Evolutionary conservation across 345 rosid genomes (phyloP).

Genomic region (Luvunga scandens): DNA sequence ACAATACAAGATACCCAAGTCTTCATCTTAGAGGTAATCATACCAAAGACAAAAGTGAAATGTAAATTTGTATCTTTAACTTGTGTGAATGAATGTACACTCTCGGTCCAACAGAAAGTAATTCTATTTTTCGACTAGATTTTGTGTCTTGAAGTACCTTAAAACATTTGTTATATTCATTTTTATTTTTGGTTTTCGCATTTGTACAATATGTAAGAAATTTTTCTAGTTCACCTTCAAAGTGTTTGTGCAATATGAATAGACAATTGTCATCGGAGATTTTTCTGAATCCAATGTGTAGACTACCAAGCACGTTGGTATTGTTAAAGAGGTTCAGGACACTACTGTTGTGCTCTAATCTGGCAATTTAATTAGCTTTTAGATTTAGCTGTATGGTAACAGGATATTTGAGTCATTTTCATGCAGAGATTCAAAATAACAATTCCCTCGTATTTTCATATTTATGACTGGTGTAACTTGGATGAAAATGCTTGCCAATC

Average conservation of each 20-base stretch:
- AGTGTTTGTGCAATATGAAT: neutral
- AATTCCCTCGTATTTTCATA: too few relatives aligned
- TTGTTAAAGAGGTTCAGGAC: neutral
- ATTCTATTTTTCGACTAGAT: neutral
- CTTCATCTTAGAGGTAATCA: slow-evolving; percentile 34
- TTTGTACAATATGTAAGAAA: neutral
- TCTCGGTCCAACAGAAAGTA: neutral
- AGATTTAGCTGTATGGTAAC: neutral
- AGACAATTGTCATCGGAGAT: neutral
- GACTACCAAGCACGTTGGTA: neutral
- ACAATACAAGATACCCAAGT: slow-evolving; percentile 88
- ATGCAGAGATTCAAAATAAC: neutral
- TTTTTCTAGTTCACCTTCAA: neutral
- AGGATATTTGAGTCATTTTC: neutral
- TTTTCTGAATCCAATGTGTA: neutral
- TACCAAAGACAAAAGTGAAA: neutral
- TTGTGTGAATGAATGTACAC: neutral
- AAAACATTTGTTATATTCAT: neutral
- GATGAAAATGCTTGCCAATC: too few relatives aligned
- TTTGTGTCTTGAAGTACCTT: neutral
- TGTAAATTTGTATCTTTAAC: neutral
- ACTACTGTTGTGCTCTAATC: neutral
- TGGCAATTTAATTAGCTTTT: neutral
- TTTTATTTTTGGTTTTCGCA: neutral
- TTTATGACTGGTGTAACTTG: too few relatives aligned